Conservation (phyloP, 1,284 basidiomycete species). For the Mycena sp. region DNA sequence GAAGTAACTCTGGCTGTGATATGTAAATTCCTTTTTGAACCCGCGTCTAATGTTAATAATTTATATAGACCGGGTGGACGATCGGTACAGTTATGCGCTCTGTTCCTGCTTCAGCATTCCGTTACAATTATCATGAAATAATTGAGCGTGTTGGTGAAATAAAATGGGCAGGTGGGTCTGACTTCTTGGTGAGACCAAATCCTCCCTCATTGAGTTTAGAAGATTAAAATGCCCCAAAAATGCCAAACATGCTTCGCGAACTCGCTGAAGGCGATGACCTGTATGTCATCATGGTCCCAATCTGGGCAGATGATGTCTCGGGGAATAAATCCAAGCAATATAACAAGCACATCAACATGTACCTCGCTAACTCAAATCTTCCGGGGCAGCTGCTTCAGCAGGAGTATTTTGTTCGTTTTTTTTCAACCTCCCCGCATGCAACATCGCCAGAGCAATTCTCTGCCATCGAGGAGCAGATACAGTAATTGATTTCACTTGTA, state of each 20-base stretch:
- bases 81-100: not conserved
- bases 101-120: not conserved
- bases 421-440: slow-evolving; percentile 45
- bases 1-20: not conserved
- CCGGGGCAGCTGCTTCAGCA: slow-evolving; percentile 29
- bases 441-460: slow-evolving; percentile 42
- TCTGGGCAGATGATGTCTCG: slow-evolving; percentile 22
- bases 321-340: slow-evolving; percentile 35
- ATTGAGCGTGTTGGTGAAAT: not conserved
- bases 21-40: not conserved
- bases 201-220: not conserved
- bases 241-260: not conserved
- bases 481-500: no score
- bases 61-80: not conserved
- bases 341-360: slow-evolving; percentile 37
- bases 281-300: slow-evolving; percentile 24
- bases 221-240: not conserved
- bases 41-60: not conserved
- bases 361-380: slow-evolving; percentile 2
- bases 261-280: not conserved
- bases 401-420: slow-evolving; percentile 45
- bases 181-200: not conserved
- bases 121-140: not conserved
- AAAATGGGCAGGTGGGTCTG: not conserved
- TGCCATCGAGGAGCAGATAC: slow-evolving; percentile 25